Percentiles rank a stretch among this genome's conserved stretches.
Evolutionary conservation across 176 grass and related monocot species (phyloP).

Genomic region (Saccharum officinarum): DNA sequence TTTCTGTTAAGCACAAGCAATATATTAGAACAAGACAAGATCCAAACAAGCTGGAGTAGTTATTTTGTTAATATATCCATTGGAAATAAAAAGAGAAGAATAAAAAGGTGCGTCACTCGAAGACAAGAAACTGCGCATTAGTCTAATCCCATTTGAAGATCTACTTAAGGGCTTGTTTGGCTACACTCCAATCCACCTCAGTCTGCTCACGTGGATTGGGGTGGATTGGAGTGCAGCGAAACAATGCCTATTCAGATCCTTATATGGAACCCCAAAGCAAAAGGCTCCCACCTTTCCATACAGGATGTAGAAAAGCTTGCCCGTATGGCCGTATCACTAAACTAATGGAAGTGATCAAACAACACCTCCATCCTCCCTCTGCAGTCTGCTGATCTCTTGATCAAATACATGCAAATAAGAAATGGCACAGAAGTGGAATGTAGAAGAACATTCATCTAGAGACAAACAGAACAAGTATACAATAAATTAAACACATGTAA

Average conservation of each 20-base stretch:
- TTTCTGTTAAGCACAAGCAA: not conserved
- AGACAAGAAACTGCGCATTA: not conserved
- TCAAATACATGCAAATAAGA: not conserved
- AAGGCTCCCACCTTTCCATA: not conserved
- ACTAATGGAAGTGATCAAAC: constrained; percentile 18
- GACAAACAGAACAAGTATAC: constrained; percentile 27
- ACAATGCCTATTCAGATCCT: not conserved
- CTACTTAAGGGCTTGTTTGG: not conserved
- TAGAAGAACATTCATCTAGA: constrained; percentile 13
- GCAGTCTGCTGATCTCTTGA: not conserved
- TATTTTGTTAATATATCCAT: not conserved
- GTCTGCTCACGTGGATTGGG: not conserved
- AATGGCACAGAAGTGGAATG: not conserved
- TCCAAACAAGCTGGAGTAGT: not conserved
- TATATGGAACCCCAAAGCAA: not conserved
- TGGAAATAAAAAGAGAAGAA: not conserved
- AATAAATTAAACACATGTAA: not conserved
- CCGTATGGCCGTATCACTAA: constrained; percentile 6
- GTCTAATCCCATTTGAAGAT: constrained; percentile 2
- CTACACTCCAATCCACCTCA: not conserved
- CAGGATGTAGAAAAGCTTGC: not conserved
- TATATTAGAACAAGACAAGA: not conserved
- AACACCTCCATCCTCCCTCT: not conserved
- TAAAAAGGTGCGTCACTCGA: not conserved
- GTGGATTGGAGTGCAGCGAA: not conserved